Conservation (phyloP, 176 grass and related monocot species). For the Ensete ventricosum region DNA sequence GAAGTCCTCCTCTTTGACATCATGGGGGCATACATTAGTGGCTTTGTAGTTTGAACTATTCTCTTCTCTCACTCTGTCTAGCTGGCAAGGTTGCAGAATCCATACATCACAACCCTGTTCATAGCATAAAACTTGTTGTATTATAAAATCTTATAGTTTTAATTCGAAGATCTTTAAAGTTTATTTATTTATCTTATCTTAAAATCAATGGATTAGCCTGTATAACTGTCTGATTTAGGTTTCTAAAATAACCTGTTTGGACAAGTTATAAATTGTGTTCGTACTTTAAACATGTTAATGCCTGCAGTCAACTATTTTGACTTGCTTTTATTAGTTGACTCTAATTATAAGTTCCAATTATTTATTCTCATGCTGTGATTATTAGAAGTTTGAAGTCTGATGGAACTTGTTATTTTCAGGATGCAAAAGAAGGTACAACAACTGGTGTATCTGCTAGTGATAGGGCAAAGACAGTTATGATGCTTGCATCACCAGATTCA, state of each 20-base stretch:
- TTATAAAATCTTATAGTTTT: no score
- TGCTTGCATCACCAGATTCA: conserved; percentile 68
- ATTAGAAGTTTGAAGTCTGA: background rate
- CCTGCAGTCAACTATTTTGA: no score
- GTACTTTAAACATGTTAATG: background rate
- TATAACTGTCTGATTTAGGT: no score
- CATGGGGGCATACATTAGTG: background rate
- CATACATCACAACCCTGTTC: background rate
- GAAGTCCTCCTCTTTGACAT: no score
- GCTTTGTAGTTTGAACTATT: background rate
- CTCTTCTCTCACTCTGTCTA: background rate
- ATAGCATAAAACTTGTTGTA: background rate
- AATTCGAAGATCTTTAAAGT: background rate
- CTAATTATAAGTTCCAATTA: background rate
- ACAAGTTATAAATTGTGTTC: no score
- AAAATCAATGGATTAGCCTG: no score
- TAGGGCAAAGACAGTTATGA: conserved; percentile 58
- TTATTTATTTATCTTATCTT: no score
- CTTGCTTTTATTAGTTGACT: background rate
- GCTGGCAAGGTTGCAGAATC: background rate
- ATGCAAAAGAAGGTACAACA: conserved; percentile 92
- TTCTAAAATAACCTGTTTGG: no score
- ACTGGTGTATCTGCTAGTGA: conserved; percentile 92
- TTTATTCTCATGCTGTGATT: background rate
- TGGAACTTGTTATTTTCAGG: conserved; percentile 32